Percentiles rank a stretch among this genome's conserved stretches.
Conservation (phyloP, 768 basidiomycete species). For the Pisolithus albus region DNA sequence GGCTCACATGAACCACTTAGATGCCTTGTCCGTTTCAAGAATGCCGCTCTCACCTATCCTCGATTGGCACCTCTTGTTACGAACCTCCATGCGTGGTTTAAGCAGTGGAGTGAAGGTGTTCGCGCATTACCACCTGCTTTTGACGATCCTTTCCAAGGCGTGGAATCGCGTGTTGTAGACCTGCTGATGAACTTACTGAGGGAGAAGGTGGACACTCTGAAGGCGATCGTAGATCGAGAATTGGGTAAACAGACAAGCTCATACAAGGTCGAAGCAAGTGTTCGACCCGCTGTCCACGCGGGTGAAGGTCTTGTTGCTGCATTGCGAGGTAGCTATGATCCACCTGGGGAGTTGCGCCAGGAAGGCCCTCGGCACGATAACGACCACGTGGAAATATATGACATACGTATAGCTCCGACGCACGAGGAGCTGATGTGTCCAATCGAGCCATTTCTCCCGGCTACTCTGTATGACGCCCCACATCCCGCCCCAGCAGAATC, state of each 20-base stretch:
- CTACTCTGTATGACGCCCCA: constrained; percentile 51
- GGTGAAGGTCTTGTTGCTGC: constrained; percentile 35
- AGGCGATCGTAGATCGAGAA: constrained; percentile 48
- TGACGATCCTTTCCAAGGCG: constrained; percentile 34
- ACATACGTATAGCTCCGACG: constrained; percentile 67
- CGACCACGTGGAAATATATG: constrained; percentile 45
- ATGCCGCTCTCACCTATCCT: constrained; percentile 41
- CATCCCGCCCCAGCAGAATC: constrained; percentile 51
- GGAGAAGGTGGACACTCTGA: constrained; percentile 26
- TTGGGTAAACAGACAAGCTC: constrained; percentile 28
- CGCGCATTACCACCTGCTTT: constrained; percentile 34
- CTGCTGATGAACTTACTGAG: constrained; percentile 29
- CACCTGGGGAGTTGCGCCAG: constrained; percentile 44
- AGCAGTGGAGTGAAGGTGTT: constrained; percentile 41
- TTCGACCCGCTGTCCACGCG: neutral
- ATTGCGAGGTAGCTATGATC: constrained; percentile 39
- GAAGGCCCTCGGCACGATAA: constrained; percentile 65
- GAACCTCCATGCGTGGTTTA: constrained; percentile 39
- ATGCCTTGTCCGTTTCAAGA: constrained; percentile 53
- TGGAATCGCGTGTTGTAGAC: constrained; percentile 26
- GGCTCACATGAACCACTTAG: constrained; percentile 24
- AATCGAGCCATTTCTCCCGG: constrained; percentile 52
- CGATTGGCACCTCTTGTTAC: constrained; percentile 35
- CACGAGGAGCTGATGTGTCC: constrained; percentile 52
- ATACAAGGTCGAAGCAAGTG: neutral